These are phyloP conservation scores for Diaporthe citriasiana DNA, from an alignment of 2,329 filamentous ascomycete genomes.

Conservation along the genomic window DNA sequence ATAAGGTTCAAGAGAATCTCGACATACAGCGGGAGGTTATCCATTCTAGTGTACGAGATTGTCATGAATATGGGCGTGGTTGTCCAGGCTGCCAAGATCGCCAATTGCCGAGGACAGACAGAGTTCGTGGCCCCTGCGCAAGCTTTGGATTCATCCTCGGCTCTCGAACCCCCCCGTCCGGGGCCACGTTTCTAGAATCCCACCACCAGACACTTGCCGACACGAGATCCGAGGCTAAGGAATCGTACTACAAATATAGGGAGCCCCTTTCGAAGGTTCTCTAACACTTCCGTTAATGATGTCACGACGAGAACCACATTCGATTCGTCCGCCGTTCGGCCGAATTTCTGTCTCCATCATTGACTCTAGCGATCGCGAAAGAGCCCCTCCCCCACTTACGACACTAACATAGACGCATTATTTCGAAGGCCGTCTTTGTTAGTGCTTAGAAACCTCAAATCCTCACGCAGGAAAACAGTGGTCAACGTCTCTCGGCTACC, in stretches of 20 bases:
- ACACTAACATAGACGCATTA: not conserved
- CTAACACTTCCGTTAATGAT: slow-evolving; percentile 7
- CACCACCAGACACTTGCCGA: slow-evolving; percentile 14
- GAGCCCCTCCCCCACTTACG: slow-evolving; percentile 13
- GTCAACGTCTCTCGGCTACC: not conserved
- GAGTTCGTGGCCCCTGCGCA: not conserved
- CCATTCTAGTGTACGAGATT: not conserved
- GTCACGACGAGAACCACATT: not conserved
- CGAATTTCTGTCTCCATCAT: slow-evolving; percentile 6
- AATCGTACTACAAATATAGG: not conserved
- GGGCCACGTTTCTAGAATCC: not conserved
- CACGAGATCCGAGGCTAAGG: not conserved
- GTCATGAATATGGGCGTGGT: not conserved
- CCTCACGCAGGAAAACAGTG: not conserved
- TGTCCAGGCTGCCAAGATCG: too few species aligned
- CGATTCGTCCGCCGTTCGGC: slow-evolving; percentile 21
- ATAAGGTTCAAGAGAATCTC: not conserved
- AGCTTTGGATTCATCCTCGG: slow-evolving; percentile 19
- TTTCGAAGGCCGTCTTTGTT: not conserved
- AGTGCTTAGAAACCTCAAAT: slow-evolving; percentile 10
- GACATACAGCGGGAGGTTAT: not conserved
- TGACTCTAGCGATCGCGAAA: not conserved
- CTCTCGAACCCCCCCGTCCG: not conserved
- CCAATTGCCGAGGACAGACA: not conserved
- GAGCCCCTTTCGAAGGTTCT: slow-evolving; percentile 8